Conservation (phyloP, 179 eudicot species). For the Patellifolia procumbens region DNA sequence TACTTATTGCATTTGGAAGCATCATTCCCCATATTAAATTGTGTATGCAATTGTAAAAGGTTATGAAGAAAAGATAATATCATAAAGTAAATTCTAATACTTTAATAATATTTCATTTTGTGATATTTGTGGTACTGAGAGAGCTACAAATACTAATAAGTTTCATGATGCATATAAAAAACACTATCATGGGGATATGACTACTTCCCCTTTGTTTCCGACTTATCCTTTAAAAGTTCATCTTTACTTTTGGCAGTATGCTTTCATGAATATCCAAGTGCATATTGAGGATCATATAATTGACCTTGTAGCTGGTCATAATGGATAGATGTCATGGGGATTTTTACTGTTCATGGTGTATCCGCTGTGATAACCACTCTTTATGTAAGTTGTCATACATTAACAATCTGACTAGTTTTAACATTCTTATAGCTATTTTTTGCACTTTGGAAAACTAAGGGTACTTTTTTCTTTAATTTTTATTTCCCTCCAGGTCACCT, state of each 20-base stretch:
- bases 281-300: constrained; percentile 59
- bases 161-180: constrained; percentile 13
- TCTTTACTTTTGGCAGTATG: constrained; percentile 48
- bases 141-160: not conserved
- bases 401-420: not conserved
- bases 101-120: not conserved
- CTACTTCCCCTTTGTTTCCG: not conserved
- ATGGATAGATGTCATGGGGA: constrained; percentile 41
- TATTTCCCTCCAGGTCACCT: constrained; percentile 63
- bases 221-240: not conserved
- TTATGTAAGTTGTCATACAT: constrained; percentile 53
- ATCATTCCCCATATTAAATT: not conserved
- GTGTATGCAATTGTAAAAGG: not conserved
- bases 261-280: constrained; percentile 67
- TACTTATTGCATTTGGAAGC: not conserved
- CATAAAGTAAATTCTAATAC: not conserved
- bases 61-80: not conserved
- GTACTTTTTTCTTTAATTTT: not conserved
- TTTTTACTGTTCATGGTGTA: constrained; percentile 59
- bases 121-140: not conserved
- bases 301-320: constrained; percentile 52
- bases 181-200: not conserved
- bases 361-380: constrained; percentile 72
- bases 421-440: not conserved
- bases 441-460: constrained; percentile 9